Conservation (phyloP, 768 basidiomycete genomes). For the Boletus subcaerulescens region DNA sequence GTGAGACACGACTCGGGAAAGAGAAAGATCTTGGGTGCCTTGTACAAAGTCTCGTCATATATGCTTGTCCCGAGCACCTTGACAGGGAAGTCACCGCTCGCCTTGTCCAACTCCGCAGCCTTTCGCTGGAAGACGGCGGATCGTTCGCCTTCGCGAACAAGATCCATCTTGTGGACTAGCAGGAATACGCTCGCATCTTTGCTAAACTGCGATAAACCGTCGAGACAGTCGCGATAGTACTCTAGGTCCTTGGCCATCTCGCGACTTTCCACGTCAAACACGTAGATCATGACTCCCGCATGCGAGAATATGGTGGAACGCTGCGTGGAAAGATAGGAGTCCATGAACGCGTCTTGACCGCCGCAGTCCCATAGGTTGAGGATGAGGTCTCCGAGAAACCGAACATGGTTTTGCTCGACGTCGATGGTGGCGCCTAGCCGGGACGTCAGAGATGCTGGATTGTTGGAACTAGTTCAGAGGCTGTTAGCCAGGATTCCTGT, state of each 20-base stretch:
- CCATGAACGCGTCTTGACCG: constrained; percentile 97
- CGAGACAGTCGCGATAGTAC: constrained; percentile 91
- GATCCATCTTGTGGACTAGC: constrained; percentile 97
- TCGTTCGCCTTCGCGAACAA: constrained; percentile 62
- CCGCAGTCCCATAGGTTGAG: constrained; percentile 99
- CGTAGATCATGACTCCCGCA: constrained; percentile 97
- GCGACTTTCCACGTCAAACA: constrained; percentile 90
- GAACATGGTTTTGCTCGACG: constrained; percentile 96
- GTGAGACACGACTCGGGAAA: constrained; percentile 10
- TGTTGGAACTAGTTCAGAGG: constrained; percentile 68
- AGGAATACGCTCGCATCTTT: constrained; percentile 85
- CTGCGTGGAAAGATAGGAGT: constrained; percentile 90
- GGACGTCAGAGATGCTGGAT: constrained; percentile 87
- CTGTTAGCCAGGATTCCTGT: constrained; percentile 3
- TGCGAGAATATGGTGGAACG: constrained; percentile 94
- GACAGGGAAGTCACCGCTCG: constrained; percentile 56
- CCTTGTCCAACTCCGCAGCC: constrained; percentile 66
- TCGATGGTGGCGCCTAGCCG: constrained; percentile 96
- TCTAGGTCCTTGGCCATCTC: constrained; percentile 84
- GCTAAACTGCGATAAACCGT: constrained; percentile 73
- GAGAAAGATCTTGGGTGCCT: constrained; percentile 42
- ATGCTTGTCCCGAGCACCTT: constrained; percentile 93
- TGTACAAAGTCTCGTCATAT: constrained; percentile 96
- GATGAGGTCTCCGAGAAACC: constrained; percentile 93
- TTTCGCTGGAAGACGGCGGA: constrained; percentile 64